Percentiles rank a stretch among this genome's conserved stretches.
Conservation (phyloP, 257 asterid species). For the Jasminum sambac region DNA sequence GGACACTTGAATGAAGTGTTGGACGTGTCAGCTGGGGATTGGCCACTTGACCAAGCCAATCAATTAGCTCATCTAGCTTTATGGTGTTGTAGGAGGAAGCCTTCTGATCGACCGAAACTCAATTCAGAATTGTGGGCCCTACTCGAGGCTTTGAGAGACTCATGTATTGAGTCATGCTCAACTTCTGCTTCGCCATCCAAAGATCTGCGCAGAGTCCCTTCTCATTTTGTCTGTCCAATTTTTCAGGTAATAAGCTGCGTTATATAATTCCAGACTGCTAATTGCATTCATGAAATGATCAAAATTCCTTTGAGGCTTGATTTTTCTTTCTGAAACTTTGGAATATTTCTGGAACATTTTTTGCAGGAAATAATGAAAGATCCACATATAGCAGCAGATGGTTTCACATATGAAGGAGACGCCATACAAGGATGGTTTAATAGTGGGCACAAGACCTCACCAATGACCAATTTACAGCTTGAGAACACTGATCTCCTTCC, state of each 20-base stretch:
- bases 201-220: slow-evolving; percentile 59
- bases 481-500: slow-evolving; percentile 76
- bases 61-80: slow-evolving; percentile 61
- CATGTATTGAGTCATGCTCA: slow-evolving; percentile 28
- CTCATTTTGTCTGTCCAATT: slow-evolving; percentile 85
- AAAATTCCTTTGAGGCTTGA: background rate
- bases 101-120: slow-evolving; percentile 59
- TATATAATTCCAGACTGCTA: background rate
- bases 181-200: slow-evolving; percentile 40
- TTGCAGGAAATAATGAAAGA: slow-evolving; percentile 89
- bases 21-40: slow-evolving; percentile 83
- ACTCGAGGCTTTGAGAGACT: slow-evolving; percentile 59
- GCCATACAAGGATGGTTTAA: slow-evolving; percentile 89
- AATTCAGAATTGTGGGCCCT: slow-evolving; percentile 52
- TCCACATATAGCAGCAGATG: slow-evolving; percentile 90
- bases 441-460: slow-evolving; percentile 85
- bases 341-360: background rate
- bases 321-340: background rate
- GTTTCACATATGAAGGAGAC: slow-evolving; percentile 88
- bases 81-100: slow-evolving; percentile 63
- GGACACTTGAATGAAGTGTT: slow-evolving; percentile 54
- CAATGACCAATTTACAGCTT: slow-evolving; percentile 89
- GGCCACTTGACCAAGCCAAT: slow-evolving; percentile 59
- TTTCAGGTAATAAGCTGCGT: slow-evolving; percentile 55
- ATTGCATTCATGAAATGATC: background rate